These are phyloP conservation scores for Pholiota microspora DNA, from an alignment of 768 basidiomycete genomes.

Conservation along the genomic window DNA sequence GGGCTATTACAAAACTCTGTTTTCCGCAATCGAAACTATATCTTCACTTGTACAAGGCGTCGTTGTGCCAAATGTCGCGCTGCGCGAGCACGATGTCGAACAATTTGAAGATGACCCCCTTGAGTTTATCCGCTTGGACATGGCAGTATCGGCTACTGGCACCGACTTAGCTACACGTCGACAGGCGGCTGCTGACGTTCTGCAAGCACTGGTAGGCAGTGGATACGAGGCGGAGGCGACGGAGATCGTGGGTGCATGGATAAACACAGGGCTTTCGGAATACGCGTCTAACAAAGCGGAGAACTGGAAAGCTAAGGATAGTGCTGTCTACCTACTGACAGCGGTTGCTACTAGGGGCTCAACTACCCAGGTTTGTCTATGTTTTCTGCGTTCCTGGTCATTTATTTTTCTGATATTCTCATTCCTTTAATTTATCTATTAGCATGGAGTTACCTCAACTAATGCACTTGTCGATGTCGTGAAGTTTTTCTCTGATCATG, in stretches of 20 bases:
- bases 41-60: constrained; percentile 84
- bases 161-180: constrained; percentile 82
- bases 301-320: constrained; percentile 92
- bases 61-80: constrained; percentile 87
- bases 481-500: constrained; percentile 91
- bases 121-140: constrained; percentile 88
- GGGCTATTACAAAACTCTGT: constrained; percentile 76
- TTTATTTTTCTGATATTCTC: constrained; percentile 1
- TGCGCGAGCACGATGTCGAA: constrained; percentile 89
- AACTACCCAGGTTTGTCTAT: constrained; percentile 67
- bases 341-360: constrained; percentile 90
- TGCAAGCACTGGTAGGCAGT: constrained; percentile 81
- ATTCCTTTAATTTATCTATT: neutral
- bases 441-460: constrained; percentile 93
- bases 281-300: constrained; percentile 59
- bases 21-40: constrained; percentile 80
- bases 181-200: constrained; percentile 94
- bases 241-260: constrained; percentile 83
- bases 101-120: constrained; percentile 97
- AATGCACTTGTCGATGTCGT: constrained; percentile 93
- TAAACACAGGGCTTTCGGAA: constrained; percentile 65
- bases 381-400: neutral
- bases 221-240: constrained; percentile 88
- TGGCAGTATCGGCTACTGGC: constrained; percentile 60
- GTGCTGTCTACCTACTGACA: constrained; percentile 90